Evolutionary conservation across 164 flowering plant species (phyloP), one percentile per base, ranked within the genome.

Genomic region (Vitis riparia): DNA sequence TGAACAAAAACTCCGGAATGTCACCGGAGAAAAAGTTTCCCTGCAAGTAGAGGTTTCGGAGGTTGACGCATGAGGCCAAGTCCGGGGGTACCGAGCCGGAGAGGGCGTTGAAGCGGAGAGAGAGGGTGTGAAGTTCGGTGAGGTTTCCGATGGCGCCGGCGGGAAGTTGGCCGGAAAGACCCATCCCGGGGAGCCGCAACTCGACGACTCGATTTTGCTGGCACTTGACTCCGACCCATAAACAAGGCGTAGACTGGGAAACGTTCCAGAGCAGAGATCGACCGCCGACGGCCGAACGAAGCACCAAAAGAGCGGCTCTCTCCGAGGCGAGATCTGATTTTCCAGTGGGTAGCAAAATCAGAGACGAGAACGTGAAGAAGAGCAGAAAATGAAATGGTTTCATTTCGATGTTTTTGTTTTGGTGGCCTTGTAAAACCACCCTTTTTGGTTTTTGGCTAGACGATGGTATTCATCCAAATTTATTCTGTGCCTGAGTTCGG

Each of bases 171-270:
- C 92, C 92, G 47, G 76, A 37, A 55, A 88, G 82, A 2, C 85
- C 85, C 60, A 60, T 64, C 0, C 82, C 92, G 32, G 92, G 89
- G 0, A 88, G 77, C 3, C 80, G 80, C 17, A 88, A 71, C 71
- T 58, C 77, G 48, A 72, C 69, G 32, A 88, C 88, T 1, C 80
- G 67, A 66, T 75, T 59, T 49, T 61, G 12, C 3, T 62, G 57
- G 66, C 89, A 88, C 14, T 1, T 52, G 9, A 88, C 92, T 10
- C 92, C 89, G 1, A 19, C 27, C 89, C 89, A 88, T 1, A 53
- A n/a, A 63, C 91, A 87, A 0, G 86, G 84, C 17, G 73, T 27
- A 0, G 62, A 2, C 63, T 30, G 32, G 0, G 86, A 11, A 44
- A 73, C 15, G 77, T 86, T 81, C 89, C 89, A 84, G 14, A 76